Base-by-base conservation (phyloP, 441 rosid genomes). In the Adansonia madagascariensis region DNA sequence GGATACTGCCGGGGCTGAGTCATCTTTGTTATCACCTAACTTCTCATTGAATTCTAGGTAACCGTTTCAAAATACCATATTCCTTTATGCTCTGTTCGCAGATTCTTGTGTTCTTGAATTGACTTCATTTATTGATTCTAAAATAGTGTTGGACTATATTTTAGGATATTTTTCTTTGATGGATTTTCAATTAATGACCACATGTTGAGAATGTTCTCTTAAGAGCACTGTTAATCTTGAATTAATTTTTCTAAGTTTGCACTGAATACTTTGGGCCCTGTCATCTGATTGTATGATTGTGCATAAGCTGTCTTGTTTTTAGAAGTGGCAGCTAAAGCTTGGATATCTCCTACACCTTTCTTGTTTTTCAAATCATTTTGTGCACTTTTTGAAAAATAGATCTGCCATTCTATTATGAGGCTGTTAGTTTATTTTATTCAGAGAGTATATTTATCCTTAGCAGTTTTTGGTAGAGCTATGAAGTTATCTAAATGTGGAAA, bases 1-100 rank as follows among this genome's bases (percentile, higher is more conserved):
- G 88, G 99, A 94, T 84, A 80, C 85, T 75, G 78, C 87, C 71
- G 89, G 98, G 78, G 76, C 93, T 82, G 97, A 93, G 82, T 85
- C 98, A 74, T 88, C 98, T 80, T 87, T 94, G 9, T 74, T 92
- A 84, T 66, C 92, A 65, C 73, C 90, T 75, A 89, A 86, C 84
- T 88, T 80, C 76, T 50, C 97, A 6, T 79, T 91, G 63, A 92
- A 88, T 83, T 85, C 98, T 75, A 90, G 99, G 99, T 90, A 56
- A 56, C 27, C 18, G 61, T 56, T 56, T 56, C 4, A 20, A 55
- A 65, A 22, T 73, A 20, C 17, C 63, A 7, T 39, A 41, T 55
- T 53, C 65, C 44, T 65, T 55, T 55, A 1, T 55, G 50, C 49
- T 14, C 65, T 75, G 15, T 41, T 64, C 31, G 18, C 63, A 27